Evolutionary conservation across 1,139 yeast species (phyloP).

Genomic region (Magnusiomyces ingens): DNA sequence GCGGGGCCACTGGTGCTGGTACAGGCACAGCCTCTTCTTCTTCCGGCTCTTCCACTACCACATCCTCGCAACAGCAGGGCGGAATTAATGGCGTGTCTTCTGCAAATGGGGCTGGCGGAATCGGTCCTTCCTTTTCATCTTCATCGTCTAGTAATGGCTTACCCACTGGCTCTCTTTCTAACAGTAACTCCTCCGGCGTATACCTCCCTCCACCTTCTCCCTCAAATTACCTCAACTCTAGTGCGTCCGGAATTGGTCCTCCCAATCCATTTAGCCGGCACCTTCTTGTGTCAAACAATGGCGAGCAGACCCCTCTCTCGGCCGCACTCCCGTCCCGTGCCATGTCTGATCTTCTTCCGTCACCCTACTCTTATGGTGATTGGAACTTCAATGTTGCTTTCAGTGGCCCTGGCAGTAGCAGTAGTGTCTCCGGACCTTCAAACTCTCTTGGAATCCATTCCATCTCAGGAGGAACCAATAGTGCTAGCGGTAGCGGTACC

Average conservation of each 20-base stretch:
- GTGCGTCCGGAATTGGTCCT: conserved; percentile 19
- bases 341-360: conserved; percentile 36
- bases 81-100: neutral
- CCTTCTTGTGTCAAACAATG: conserved; percentile 22
- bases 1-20: no score
- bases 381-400: conserved; percentile 26
- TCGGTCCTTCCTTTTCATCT: conserved; percentile 7
- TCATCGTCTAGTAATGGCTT: no score
- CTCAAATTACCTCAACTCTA: conserved; percentile 19
- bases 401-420: conserved; percentile 13
- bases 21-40: no score
- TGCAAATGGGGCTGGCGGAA: conserved; percentile 7
- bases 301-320: conserved; percentile 38
- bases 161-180: conserved; percentile 10
- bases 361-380: conserved; percentile 35
- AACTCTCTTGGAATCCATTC: conserved; percentile 1
- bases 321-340: conserved; percentile 37
- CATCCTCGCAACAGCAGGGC: neutral
- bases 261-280: conserved; percentile 33
- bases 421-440: conserved; percentile 6
- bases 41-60: no score
- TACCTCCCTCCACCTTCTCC: conserved; percentile 24
- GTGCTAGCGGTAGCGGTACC: neutral
- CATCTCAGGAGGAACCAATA: conserved; percentile 7
- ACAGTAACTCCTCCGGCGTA: conserved; percentile 12